Conservation (phyloP, 352 stramenopile species). For the Ophiocytium majus region DNA sequence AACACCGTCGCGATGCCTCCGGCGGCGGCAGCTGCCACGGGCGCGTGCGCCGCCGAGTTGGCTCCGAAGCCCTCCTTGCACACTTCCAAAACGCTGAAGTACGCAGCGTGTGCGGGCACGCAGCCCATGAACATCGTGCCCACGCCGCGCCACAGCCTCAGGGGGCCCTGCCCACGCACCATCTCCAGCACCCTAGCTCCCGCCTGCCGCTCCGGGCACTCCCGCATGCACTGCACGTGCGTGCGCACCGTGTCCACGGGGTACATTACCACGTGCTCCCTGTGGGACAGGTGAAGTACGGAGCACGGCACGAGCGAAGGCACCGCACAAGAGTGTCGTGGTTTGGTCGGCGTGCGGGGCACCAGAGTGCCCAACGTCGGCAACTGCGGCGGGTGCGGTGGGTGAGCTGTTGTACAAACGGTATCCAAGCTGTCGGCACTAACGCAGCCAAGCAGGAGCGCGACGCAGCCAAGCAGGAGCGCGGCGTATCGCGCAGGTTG, state of each 20-base stretch:
- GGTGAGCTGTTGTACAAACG: too few relatives aligned
- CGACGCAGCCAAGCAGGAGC: too few relatives aligned
- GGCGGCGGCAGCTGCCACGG: slow-evolving; percentile 67
- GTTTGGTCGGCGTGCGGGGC: too few relatives aligned
- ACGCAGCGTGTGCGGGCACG: slow-evolving; percentile 79
- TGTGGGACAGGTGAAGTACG: too few relatives aligned
- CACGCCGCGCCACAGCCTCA: slow-evolving; percentile 90
- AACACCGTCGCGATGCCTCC: slow-evolving; percentile 85
- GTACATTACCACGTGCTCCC: slow-evolving; percentile 96
- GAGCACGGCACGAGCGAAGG: too few relatives aligned
- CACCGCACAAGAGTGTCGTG: too few relatives aligned
- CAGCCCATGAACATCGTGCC: slow-evolving; percentile 95
- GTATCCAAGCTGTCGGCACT: too few relatives aligned
- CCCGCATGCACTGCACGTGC: slow-evolving; percentile 83
- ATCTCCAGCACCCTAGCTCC: slow-evolving; percentile 42
- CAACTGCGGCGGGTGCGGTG: too few relatives aligned
- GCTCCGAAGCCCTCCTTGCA: slow-evolving; percentile 65
- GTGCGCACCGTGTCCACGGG: slow-evolving; percentile 91
- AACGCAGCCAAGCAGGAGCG: too few relatives aligned
- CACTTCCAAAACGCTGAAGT: slow-evolving; percentile 86
- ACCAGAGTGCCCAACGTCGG: too few relatives aligned
- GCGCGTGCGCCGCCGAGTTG: slow-evolving; percentile 49
- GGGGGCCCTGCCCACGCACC: slow-evolving; percentile 47
- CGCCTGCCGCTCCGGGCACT: slow-evolving; percentile 49
- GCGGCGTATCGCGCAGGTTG: too few relatives aligned